Evolutionary conservation across 192 early-diverging fungal species (phyloP).

Genomic region (Jimgerdemannia lactiflua): DNA sequence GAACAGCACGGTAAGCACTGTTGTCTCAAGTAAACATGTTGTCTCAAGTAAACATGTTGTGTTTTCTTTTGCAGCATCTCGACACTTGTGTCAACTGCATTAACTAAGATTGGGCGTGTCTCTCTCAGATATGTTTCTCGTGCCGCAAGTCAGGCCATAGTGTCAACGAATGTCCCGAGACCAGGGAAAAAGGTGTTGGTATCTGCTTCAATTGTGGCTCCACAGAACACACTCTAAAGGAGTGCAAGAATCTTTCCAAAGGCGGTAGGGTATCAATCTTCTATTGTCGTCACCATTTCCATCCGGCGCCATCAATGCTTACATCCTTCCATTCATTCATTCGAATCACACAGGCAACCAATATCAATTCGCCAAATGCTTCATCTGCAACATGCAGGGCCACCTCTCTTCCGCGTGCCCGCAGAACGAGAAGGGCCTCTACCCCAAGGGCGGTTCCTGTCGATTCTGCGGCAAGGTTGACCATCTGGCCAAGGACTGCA

Average conservation of each 20-base stretch:
- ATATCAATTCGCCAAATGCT: conserved; percentile 83
- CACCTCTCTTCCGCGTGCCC: conserved; percentile 81
- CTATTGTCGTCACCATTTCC: background rate
- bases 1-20: no score
- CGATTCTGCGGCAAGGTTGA: conserved; percentile 84
- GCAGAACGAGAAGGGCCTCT: conserved; percentile 87
- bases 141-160: conserved; percentile 85
- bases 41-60: no score
- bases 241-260: conserved; percentile 63
- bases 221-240: conserved; percentile 75
- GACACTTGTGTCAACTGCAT: no score
- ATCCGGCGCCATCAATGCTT: background rate
- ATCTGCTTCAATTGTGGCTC: conserved; percentile 93
- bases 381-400: conserved; percentile 81
- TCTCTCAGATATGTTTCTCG: conserved; percentile 70
- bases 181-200: conserved; percentile 38
- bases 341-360: conserved; percentile 20
- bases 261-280: conserved; percentile 18
- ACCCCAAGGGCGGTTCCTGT: conserved; percentile 90
- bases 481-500: conserved; percentile 84
- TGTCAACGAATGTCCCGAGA: conserved; percentile 77
- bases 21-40: no score
- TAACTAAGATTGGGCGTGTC: no score
- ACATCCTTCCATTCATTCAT: background rate
- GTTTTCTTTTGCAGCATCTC: no score